Evolutionary conservation across 768 basidiomycete genomes (phyloP).

Genomic region (Strobilomyces confusus): DNA sequence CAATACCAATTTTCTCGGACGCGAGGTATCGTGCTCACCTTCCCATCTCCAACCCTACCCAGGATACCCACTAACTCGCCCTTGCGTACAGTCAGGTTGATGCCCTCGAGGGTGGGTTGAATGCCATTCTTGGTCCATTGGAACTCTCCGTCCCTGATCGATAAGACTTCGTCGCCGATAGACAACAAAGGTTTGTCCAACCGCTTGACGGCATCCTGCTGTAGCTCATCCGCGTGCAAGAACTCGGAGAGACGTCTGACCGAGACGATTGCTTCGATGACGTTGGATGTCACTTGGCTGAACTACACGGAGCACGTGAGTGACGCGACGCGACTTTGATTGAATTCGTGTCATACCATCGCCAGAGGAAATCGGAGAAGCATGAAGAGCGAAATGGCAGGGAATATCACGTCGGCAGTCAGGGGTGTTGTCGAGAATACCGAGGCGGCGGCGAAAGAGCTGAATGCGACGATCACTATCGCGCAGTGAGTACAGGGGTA

Average conservation of each 20-base stretch:
- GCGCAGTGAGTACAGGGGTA: neutral
- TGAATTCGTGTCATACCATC: slow-evolving; percentile 47
- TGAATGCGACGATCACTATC: slow-evolving; percentile 70
- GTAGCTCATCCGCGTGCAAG: slow-evolving; percentile 75
- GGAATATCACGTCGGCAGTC: slow-evolving; percentile 91
- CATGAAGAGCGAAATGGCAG: slow-evolving; percentile 90
- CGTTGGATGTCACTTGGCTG: slow-evolving; percentile 67
- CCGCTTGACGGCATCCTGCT: slow-evolving; percentile 66
- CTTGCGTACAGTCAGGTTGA: slow-evolving; percentile 70
- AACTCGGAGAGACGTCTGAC: slow-evolving; percentile 75
- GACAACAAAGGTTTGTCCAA: slow-evolving; percentile 40
- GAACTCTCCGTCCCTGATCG: slow-evolving; percentile 76
- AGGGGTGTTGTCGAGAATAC: slow-evolving; percentile 59
- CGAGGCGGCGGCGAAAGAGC: slow-evolving; percentile 76
- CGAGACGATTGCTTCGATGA: slow-evolving; percentile 85
- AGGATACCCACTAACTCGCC: slow-evolving; percentile 84
- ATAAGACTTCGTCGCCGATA: slow-evolving; percentile 65
- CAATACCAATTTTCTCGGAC: neutral
- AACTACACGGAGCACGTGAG: slow-evolving; percentile 40
- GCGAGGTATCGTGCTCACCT: slow-evolving; percentile 41
- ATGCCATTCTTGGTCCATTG: slow-evolving; percentile 61
- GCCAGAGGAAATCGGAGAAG: slow-evolving; percentile 82
- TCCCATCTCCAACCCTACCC: slow-evolving; percentile 89
- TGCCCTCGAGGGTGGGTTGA: slow-evolving; percentile 66
- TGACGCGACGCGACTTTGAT: neutral